A percentile compares a stretch with the other conserved stretches of the same genome.
phyloP scores from a whole-genome alignment of 768 basidiomycete genomes.

The Tricholoma sp. region DNA sequence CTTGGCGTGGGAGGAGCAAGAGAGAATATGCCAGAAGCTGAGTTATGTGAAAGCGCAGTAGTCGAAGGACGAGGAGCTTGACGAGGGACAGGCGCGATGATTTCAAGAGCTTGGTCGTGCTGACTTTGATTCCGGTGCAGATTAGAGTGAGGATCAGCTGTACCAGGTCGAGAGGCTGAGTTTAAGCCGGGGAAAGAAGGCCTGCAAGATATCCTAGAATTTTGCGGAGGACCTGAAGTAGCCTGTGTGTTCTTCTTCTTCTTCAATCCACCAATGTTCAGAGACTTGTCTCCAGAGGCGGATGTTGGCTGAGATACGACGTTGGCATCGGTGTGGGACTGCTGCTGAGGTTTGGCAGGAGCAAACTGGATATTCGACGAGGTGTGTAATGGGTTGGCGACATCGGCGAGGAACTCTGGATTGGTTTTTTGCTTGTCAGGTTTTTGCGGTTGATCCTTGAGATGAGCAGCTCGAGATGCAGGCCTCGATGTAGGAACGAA shows the following conservation, averaged over 20 bases:
- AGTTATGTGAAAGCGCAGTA: slow-evolving; percentile 13
- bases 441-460: slow-evolving; percentile 7
- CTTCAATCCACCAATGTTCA: slow-evolving; percentile 11
- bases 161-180: slow-evolving; percentile 20
- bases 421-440: not conserved
- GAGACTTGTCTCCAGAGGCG: slow-evolving; percentile 3
- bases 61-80: slow-evolving; percentile 16
- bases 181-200: slow-evolving; percentile 6
- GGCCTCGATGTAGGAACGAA: slow-evolving; percentile 13
- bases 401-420: slow-evolving; percentile 7
- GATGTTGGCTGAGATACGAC: not conserved
- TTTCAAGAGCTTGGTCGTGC: slow-evolving; percentile 4
- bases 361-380: not conserved
- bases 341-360: not conserved
- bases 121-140: slow-evolving; percentile 1
- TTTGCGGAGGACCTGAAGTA: slow-evolving; percentile 4
- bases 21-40: slow-evolving; percentile 13
- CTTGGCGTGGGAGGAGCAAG: slow-evolving; percentile 14
- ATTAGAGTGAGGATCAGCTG: slow-evolving; percentile 21
- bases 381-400: slow-evolving; percentile 11
- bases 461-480: slow-evolving; percentile 7
- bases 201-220: slow-evolving; percentile 1
- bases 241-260: slow-evolving; percentile 5
- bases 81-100: slow-evolving; percentile 23
- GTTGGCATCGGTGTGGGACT: slow-evolving; percentile 1